Percentiles rank a stretch among this genome's conserved stretches.
Evolutionary conservation across 768 basidiomycete species (phyloP).

Genomic region (Zangia roseola): DNA sequence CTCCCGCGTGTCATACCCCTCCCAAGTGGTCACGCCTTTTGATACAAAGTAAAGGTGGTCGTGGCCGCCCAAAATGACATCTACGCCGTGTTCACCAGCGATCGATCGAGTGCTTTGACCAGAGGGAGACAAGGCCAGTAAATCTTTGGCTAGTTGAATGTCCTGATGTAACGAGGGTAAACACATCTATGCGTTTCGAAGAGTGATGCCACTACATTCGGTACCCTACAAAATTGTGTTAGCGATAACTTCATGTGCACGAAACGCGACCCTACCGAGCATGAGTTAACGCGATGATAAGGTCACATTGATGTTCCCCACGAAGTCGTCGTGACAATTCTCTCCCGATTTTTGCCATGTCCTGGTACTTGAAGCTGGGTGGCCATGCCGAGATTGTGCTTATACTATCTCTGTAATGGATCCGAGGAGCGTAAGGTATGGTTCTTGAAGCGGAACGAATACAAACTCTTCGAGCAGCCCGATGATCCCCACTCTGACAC

Average conservation of each 20-base stretch:
- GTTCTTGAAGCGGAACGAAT: neutral
- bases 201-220: conserved; percentile 25
- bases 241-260: neutral
- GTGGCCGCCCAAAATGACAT: conserved; percentile 84
- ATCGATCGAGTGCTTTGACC: conserved; percentile 45
- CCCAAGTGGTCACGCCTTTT: conserved; percentile 65
- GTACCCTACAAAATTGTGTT: conserved; percentile 20
- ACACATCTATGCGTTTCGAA: neutral
- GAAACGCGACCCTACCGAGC: conserved; percentile 47
- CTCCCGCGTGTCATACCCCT: conserved; percentile 53
- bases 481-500: conserved; percentile 74
- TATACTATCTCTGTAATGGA: conserved; percentile 74
- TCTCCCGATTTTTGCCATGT: conserved; percentile 72
- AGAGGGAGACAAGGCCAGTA: conserved; percentile 58
- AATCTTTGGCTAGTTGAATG: conserved; percentile 63
- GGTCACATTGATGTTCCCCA: conserved; percentile 69
- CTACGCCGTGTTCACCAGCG: conserved; percentile 66
- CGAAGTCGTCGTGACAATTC: conserved; percentile 73
- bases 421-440: too few relatives aligned
- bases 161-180: conserved; percentile 47
- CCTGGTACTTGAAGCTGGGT: conserved; percentile 66
- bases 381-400: conserved; percentile 87
- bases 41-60: conserved; percentile 82
- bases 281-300: conserved; percentile 87
- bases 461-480: conserved; percentile 88